Percentiles rank a stretch among this genome's conserved stretches.
Evolutionary conservation across 2,329 filamentous ascomycete species (phyloP).

Genomic region (Sarocladium strictum): DNA sequence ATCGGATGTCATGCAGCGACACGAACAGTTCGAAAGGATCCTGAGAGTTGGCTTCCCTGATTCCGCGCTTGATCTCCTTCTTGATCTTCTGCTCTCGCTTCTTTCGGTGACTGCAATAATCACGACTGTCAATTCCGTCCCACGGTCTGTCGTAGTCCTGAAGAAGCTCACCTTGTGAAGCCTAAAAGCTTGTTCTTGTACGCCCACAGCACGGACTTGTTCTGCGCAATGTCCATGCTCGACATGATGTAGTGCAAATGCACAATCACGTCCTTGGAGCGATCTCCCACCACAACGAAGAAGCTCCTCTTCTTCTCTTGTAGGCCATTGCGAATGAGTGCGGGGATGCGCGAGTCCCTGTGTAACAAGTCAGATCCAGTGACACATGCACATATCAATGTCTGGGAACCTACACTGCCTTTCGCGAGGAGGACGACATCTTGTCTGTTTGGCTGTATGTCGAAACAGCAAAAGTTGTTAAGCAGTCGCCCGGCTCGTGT

Average conservation of each 20-base stretch:
- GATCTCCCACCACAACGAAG: slow-evolving; percentile 90
- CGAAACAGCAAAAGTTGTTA: slow-evolving; percentile 5
- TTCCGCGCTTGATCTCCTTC: slow-evolving; percentile 93
- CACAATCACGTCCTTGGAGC: slow-evolving; percentile 93
- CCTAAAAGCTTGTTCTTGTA: slow-evolving; percentile 97
- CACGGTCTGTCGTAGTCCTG: neutral
- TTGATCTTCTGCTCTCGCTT: slow-evolving; percentile 98
- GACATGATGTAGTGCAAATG: slow-evolving; percentile 90
- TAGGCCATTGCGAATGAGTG: slow-evolving; percentile 84
- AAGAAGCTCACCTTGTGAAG: slow-evolving; percentile 63
- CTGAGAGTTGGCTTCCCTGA: slow-evolving; percentile 84
- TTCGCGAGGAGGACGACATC: slow-evolving; percentile 60
- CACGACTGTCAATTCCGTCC: neutral
- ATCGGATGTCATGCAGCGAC: slow-evolving; percentile 92
- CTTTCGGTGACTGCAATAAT: slow-evolving; percentile 69
- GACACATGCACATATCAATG: neutral
- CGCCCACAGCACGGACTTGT: slow-evolving; percentile 92
- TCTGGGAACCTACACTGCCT: slow-evolving; percentile 40
- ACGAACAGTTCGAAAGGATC: slow-evolving; percentile 98
- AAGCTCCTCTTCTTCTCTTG: slow-evolving; percentile 98
- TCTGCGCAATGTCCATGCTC: slow-evolving; percentile 78
- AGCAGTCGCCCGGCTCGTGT: slow-evolving; percentile 15
- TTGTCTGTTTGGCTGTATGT: slow-evolving; percentile 20
- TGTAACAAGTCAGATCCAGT: neutral
- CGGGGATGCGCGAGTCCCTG: slow-evolving; percentile 79